Conservation (phyloP, 345 rosid species). For the Erodium maritimum region DNA sequence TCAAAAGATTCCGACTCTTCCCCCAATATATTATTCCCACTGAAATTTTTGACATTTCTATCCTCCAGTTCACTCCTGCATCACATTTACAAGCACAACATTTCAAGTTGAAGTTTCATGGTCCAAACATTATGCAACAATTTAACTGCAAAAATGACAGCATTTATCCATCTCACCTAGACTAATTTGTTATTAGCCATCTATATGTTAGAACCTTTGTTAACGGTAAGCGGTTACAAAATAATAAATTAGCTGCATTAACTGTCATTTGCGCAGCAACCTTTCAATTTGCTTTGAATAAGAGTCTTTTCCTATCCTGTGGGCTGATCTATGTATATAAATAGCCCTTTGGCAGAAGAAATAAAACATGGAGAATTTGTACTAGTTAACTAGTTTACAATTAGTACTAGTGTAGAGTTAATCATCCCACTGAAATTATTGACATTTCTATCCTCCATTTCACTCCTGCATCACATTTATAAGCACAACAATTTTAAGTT, state of each 20-base stretch:
- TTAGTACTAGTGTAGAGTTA: too few species aligned
- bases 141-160: neutral
- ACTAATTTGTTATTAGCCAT: neutral
- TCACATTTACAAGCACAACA: constrained; percentile 12
- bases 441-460: too few species aligned
- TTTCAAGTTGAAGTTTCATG: neutral
- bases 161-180: neutral
- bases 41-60: constrained; percentile 7
- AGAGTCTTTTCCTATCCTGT: too few species aligned
- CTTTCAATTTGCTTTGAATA: too few species aligned
- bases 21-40: neutral
- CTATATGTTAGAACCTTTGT: neutral
- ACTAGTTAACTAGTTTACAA: too few species aligned
- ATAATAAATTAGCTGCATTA: too few species aligned
- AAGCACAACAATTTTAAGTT: neutral
- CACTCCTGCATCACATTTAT: constrained; percentile 40
- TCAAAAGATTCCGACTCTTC: constrained; percentile 64
- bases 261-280: too few species aligned
- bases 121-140: neutral
- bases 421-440: too few species aligned
- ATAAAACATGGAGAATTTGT: too few species aligned
- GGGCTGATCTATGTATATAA: too few species aligned
- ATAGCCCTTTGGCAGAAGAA: too few species aligned
- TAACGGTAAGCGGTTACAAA: too few species aligned
- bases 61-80: constrained; percentile 45